These are phyloP conservation scores for Beauveria varroae DNA, from an alignment of 2,329 filamentous ascomycete species.

Conservation along the genomic window DNA sequence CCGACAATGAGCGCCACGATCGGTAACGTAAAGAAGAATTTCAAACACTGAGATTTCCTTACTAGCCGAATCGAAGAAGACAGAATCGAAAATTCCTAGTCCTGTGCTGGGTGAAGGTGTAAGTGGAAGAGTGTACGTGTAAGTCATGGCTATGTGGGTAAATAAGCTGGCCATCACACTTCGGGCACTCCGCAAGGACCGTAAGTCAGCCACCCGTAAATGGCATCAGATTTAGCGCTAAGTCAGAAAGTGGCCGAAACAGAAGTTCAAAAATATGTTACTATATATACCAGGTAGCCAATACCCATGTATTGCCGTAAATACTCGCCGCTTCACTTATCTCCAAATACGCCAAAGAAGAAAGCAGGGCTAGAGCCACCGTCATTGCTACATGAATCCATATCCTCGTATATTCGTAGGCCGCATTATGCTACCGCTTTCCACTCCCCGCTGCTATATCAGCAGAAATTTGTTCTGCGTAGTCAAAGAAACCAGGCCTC, in stretches of 20 bases:
- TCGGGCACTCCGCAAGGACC: not conserved
- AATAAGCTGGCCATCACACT: not conserved
- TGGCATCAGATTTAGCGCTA: not conserved
- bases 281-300: not conserved
- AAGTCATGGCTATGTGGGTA: constrained; percentile 6
- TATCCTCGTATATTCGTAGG: not conserved
- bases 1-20: no score
- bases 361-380: not conserved
- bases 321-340: not conserved
- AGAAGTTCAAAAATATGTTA: not conserved
- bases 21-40: no score
- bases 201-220: not conserved
- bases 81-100: not conserved
- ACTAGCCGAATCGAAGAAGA: not conserved
- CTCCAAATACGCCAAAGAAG: not conserved
- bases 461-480: constrained; percentile 18
- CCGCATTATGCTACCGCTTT: not conserved
- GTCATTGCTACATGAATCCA: not conserved
- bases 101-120: not conserved
- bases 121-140: constrained; percentile 4
- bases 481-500: constrained; percentile 21
- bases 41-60: no score
- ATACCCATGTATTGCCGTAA: not conserved
- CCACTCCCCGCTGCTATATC: constrained; percentile 16
- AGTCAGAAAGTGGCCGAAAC: not conserved